Base-by-base conservation (phyloP, 768 basidiomycete genomes). In the Lanmaoa rubissima region DNA sequence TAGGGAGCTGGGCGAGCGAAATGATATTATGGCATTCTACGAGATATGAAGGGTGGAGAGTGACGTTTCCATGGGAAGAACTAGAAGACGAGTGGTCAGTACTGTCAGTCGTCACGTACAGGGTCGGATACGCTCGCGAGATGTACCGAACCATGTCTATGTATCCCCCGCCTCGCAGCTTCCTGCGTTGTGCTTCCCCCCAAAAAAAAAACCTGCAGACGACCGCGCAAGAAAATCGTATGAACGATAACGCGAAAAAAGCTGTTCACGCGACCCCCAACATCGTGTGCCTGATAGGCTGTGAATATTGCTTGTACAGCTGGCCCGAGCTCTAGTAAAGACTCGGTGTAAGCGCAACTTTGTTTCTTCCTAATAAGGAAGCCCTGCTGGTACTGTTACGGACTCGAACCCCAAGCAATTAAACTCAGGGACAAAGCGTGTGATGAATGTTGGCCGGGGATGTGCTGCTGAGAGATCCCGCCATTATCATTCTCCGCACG, bases 331-430 rank as follows among this genome's bases (percentile, higher is more conserved):
- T 58, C 12, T 24, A 42, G 56, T 58, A 58, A 58, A 21, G 21
- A 16, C n/a, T 26, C 21, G 16, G 42, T 26, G 36, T 59, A 45
- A 51, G 26, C 42, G 24, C 43, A 59, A 46, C 58, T 17, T 52
- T 45, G 19, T 40, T 51, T 36, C 13, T 5, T 55, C 54, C 51
- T 16, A 13, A 38, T 10, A 1, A 5, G 52, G 52, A 54, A 21
- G 36, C 19, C 16, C 32, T 34, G 16, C n/a, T 32, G 3, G 32
- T n/a, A 21, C 11, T 38, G 38, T 9, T 39, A 31, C 26, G 17
- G 21, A 21, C 14, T 14, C 19, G 51, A 35, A 28, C 24, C 9
- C 24, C 16, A 36, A 24, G 9, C 32, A 28, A 11, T 49, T 19
- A 14, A 24, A 19, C 14, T 51, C 28, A 51, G 48, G 48, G n/a